A percentile compares a stretch with the other conserved stretches of the same genome.
These are phyloP conservation scores for Echria macrotheca DNA, from an alignment of 495 filamentous ascomycete species.

Conservation along the genomic window DNA sequence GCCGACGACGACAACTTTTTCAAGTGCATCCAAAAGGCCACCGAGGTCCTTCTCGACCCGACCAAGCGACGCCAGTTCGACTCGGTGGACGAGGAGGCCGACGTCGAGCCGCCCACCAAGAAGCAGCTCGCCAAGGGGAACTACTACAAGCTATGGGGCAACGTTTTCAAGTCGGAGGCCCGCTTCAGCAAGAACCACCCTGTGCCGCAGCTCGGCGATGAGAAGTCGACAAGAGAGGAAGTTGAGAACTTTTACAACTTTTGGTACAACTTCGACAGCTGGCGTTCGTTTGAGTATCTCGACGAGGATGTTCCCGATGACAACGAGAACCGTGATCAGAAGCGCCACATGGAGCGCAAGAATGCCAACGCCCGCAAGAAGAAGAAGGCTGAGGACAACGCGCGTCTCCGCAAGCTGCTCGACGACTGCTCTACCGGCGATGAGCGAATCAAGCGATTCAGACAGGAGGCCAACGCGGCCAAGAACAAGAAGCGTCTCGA, in stretches of 20 bases:
- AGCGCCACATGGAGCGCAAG: constrained; percentile 95
- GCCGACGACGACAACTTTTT: constrained; percentile 97
- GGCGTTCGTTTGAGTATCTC: constrained; percentile 95
- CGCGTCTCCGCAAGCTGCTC: constrained; percentile 79
- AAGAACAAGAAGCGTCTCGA: constrained; percentile 92
- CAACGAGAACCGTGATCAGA: constrained; percentile 87
- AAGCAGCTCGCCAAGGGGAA: constrained; percentile 78
- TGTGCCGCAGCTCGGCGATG: constrained; percentile 78
- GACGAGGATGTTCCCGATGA: constrained; percentile 99
- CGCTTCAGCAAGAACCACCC: constrained; percentile 89
- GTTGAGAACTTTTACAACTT: constrained; percentile 98
- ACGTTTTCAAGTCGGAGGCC: constrained; percentile 80
- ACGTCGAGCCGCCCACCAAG: constrained; percentile 86
- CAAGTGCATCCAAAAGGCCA: constrained; percentile 99
- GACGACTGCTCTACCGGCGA: constrained; percentile 78
- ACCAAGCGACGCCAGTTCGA: constrained; percentile 92
- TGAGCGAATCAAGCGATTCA: constrained; percentile 96
- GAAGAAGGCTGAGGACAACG: constrained; percentile 97
- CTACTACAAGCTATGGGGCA: constrained; percentile 90
- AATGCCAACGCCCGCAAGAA: constrained; percentile 96
- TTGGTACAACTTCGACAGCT: constrained; percentile 99
- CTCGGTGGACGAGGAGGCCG: constrained; percentile 88
- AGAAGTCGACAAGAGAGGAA: constrained; percentile 77
- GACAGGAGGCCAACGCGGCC: constrained; percentile 78
- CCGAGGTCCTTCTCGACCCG: constrained; percentile 86